Evolutionary conservation across 2,329 filamentous ascomycete species (phyloP).

Genomic region (Aspergillus fumigatiaffinis): DNA sequence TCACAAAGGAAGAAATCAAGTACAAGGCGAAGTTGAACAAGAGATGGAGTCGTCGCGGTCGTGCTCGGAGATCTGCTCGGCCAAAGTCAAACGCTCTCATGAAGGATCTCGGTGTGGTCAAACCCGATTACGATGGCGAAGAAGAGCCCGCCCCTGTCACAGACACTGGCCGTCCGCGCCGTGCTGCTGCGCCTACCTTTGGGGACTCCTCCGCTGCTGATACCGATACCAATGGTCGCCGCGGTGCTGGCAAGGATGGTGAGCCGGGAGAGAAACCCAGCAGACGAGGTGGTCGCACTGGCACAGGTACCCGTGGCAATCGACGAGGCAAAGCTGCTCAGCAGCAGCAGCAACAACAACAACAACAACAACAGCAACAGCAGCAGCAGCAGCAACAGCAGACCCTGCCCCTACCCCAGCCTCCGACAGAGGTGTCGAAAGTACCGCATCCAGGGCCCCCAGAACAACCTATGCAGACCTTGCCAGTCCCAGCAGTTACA

Average conservation of each 20-base stretch:
- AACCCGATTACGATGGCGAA: conserved; percentile 43
- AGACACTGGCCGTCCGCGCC: conserved; percentile 47
- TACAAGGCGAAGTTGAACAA: conserved; percentile 49
- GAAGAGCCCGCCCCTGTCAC: conserved; percentile 44
- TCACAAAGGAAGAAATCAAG: conserved; percentile 48
- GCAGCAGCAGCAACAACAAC: conserved; percentile 14
- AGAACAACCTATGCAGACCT: conserved; percentile 5
- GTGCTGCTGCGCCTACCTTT: conserved; percentile 50
- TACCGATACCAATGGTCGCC: conserved; percentile 33
- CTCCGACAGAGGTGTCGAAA: conserved; percentile 12
- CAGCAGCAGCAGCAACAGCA: conserved; percentile 15
- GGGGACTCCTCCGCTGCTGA: conserved; percentile 35
- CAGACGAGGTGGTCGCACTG: conserved; percentile 32
- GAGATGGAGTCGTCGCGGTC: conserved; percentile 41
- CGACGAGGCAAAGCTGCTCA: conserved; percentile 30
- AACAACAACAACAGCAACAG: conserved; percentile 5
- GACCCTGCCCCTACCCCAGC: conserved; percentile 10
- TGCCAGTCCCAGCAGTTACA: conserved; percentile 3
- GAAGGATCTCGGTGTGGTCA: conserved; percentile 43
- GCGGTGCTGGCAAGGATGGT: conserved; percentile 30
- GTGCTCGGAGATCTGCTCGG: conserved; percentile 34
- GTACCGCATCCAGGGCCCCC: conserved; percentile 9
- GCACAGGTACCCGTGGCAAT: conserved; percentile 31
- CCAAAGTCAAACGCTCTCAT: conserved; percentile 48
- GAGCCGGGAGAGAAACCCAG: conserved; percentile 34